Base-by-base conservation (phyloP, 495 filamentous ascomycete genomes). In the Daldinia bambusicola region DNA sequence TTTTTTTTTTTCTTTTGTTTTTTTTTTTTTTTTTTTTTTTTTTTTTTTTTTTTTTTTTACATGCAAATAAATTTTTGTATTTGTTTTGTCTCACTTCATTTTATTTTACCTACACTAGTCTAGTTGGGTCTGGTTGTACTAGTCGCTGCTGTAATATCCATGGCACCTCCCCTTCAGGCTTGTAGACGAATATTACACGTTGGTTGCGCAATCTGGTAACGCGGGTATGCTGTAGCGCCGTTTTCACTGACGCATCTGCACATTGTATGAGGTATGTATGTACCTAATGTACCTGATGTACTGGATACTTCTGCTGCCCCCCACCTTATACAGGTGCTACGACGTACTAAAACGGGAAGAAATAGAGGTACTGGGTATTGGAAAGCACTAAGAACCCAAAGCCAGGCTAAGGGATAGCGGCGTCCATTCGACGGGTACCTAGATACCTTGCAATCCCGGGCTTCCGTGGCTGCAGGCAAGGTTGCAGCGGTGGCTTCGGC, bases 331-430 rank as follows among this genome's bases (percentile, higher is more conserved):
- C 14, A 56, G 41, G 70, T 69, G 32, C 61, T 37, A 68, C 70
- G 70, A 61, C 26, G 70, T 62, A 72, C 70, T 41, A 59, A 66
- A 72, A 72, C 70, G 70, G 70, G 55, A 67, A 55, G 61, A 41
- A n/a, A n/a, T n/a, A n/a, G n/a, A n/a, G n/a, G n/a, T n/a, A n/a
- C n/a, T n/a, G n/a, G n/a, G n/a, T n/a, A n/a, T n/a, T n/a, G n/a
- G n/a, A n/a, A 43, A 4, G 32, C 2, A 22, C 31, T 43, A 51
- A 13, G 12, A 52, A 26, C 26, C 14, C 20, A 8, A 32, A 32
- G 50, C 50, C 9, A 53, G 16, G 31, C 48, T 34, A 62, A 60
- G 45, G 55, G 55, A 48, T 52, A 18, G 10, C 37, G 31, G 60
- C 36, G 34, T 59, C 52, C 43, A 51, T 18, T 37, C 20, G 36